Evolutionary conservation across 2,329 filamentous ascomycete species (phyloP).

Genomic region (Xylaria sp.): DNA sequence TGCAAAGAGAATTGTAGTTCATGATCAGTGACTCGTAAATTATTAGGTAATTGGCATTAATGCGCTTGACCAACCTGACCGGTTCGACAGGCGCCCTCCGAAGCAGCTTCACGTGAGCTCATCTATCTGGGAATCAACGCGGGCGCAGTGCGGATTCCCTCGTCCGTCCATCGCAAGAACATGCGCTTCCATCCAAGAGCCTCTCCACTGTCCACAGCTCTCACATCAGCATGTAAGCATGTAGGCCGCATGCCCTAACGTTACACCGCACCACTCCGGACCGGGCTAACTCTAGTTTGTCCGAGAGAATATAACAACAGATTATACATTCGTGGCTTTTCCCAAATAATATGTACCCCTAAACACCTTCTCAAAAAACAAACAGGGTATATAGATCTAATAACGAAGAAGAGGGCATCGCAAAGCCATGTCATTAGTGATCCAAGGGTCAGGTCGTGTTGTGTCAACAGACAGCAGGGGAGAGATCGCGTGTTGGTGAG

Average conservation of each 20-base stretch:
- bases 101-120: too few species aligned
- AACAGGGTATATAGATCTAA: conserved; percentile 50
- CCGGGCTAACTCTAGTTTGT: conserved; percentile 17
- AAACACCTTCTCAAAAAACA: conserved; percentile 41
- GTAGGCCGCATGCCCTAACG: conserved; percentile 30
- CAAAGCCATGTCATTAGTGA: conserved; percentile 12
- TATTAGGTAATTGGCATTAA: conserved; percentile 14
- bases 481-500: not conserved
- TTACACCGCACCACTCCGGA: conserved; percentile 22
- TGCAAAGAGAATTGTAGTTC: not conserved
- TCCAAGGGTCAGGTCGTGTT: conserved; percentile 16
- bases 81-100: too few species aligned
- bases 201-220: conserved; percentile 15
- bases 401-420: conserved; percentile 46
- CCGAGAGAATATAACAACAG: conserved; percentile 30
- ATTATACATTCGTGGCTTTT: conserved; percentile 40
- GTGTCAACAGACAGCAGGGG: conserved; percentile 30
- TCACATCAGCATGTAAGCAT: conserved; percentile 32
- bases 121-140: too few species aligned
- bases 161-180: conserved; percentile 24
- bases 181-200: conserved; percentile 22
- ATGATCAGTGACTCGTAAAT: conserved; percentile 12
- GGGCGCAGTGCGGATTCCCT: too few species aligned
- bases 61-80: not conserved
- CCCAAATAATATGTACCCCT: conserved; percentile 38